Evolutionary conservation across 2,329 filamentous ascomycete genomes (phyloP).

Genomic region (Botrytis byssoidea): DNA sequence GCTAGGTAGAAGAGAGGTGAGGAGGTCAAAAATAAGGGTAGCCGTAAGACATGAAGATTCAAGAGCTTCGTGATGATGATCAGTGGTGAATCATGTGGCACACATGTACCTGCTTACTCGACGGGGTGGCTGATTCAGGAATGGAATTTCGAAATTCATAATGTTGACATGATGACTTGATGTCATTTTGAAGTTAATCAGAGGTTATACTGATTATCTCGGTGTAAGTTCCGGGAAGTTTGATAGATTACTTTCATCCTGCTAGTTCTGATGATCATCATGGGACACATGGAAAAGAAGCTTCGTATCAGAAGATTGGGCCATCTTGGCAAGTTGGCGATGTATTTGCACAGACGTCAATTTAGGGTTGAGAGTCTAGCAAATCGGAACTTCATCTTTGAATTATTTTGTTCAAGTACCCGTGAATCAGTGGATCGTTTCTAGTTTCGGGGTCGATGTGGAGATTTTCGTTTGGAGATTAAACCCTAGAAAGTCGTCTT

Average conservation of each 20-base stretch:
- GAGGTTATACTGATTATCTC: background rate
- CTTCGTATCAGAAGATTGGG: conserved; percentile 16
- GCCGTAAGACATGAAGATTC: background rate
- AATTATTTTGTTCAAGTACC: background rate
- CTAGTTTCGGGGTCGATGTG: background rate
- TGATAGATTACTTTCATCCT: background rate
- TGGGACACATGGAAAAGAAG: background rate
- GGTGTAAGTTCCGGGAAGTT: background rate
- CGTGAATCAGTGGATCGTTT: background rate
- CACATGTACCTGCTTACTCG: conserved; percentile 1
- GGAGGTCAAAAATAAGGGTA: background rate
- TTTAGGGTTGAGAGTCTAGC: conserved; percentile 28
- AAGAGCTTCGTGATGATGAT: background rate
- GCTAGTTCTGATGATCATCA: background rate
- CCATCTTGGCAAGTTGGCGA: background rate
- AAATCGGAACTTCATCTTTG: background rate
- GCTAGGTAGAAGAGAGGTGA: no score
- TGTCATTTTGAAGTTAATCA: background rate
- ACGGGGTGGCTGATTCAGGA: conserved; percentile 1
- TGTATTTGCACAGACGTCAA: conserved; percentile 34
- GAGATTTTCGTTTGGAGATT: conserved; percentile 1
- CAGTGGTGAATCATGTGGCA: background rate
- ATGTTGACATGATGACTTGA: background rate
- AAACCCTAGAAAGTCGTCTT: background rate
- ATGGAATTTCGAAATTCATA: background rate